phyloP scores from a whole-genome alignment of 225 moss, liverwort and hornwort genomes.

The Marchantia polymorpha region DNA sequence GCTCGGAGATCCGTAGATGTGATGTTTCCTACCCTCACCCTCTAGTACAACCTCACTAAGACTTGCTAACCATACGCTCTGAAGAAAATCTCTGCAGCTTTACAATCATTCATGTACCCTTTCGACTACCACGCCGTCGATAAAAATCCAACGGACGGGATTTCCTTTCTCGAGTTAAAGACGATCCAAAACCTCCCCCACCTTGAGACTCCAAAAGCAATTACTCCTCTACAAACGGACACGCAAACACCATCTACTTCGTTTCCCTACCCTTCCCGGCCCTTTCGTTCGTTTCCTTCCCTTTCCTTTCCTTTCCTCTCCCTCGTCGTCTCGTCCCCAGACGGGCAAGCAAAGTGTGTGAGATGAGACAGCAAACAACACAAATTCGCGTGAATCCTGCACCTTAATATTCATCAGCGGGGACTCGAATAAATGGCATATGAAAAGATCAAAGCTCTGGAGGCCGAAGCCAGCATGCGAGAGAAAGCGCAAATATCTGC shows the following conservation, averaged over 20 bases:
- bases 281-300: too few species aligned
- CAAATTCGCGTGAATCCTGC: constrained; percentile 18
- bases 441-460: not conserved
- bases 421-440: not conserved
- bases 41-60: too few species aligned
- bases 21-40: not conserved
- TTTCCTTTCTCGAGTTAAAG: not conserved
- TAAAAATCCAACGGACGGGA: not conserved
- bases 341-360: not conserved
- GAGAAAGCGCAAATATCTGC: not conserved
- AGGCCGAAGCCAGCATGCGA: not conserved
- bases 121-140: not conserved
- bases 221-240: not conserved
- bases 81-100: too few species aligned
- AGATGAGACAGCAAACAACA: constrained; percentile 2
- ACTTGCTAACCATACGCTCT: not conserved
- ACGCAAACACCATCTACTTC: not conserved
- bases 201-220: not conserved
- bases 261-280: not conserved
- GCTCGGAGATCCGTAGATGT: not conserved
- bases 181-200: not conserved
- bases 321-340: not conserved
- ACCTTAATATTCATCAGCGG: constrained; percentile 14
- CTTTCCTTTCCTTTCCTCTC: not conserved
- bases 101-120: not conserved